Base-by-base conservation (phyloP, 2,329 filamentous ascomycete genomes). In the Aspergillus tamarii region DNA sequence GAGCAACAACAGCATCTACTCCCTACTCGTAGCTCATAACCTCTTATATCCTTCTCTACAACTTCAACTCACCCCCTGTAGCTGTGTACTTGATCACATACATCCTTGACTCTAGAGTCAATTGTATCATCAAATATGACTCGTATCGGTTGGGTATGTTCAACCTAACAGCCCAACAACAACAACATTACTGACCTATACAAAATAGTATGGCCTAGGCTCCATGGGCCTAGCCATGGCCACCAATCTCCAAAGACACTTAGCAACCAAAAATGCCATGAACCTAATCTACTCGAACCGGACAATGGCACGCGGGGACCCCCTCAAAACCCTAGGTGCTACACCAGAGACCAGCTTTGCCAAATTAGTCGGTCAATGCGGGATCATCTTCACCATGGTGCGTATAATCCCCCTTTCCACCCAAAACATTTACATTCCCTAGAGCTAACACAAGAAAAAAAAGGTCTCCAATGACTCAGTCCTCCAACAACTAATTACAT, bases 141-240 rank as follows among this genome's bases (percentile, higher is more conserved):
- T 59, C 75, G 74, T 66, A 76, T 78, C 60, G 76, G 76, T 65
- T 78, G 76, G 76, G 76, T 76, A 66, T 64, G 70, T 63, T 32
- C 21, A 48, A 58, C 32, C 12, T 4, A 4, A 60, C 5, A 34
- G 32, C 7, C 11, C 16, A 16, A 19, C 28, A 50, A 10, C 2
- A 53, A 32, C 30, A 45, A 54, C 12, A 32, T 59, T 36, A 55
- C 32, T 55, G 4, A 55, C 52, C 36, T 54, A 26, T 39, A 65
- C 66, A 46, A 41, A 41, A 26, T 61, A 78, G 76, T 78, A 78
- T 69, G 80, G 80, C 64, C 78, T 81, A 57, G 80, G 79, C 45
- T 81, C 79, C 39, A 81, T 81, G 79, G 80, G 80, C 64, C 76
- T 79, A 19, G 77, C 76, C 66, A 81, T 81, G 80, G 79, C 80